phyloP scores from a whole-genome alignment of 768 basidiomycete genomes.

The Collybia sordida region DNA sequence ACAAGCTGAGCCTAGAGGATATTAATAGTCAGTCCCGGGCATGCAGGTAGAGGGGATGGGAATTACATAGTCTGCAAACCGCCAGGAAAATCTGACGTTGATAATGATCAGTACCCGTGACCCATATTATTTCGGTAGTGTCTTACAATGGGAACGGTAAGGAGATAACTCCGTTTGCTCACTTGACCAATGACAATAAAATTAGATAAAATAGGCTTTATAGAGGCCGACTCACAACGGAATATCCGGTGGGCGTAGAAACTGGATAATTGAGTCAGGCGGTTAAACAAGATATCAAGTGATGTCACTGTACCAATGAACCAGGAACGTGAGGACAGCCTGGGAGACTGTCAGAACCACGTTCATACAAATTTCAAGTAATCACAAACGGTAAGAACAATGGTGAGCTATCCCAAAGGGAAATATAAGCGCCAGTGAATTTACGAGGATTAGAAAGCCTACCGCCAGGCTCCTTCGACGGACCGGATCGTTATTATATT shows the following conservation, averaged over 20 bases:
- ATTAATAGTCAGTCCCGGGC: not conserved
- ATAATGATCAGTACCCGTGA: not conserved
- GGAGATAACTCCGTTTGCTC: constrained; percentile 21
- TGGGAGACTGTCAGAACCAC: not conserved
- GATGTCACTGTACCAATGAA: constrained; percentile 20
- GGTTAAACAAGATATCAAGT: not conserved
- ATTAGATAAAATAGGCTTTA: not conserved
- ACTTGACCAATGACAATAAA: constrained; percentile 12
- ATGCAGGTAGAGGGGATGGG: not conserved
- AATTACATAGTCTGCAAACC: constrained; percentile 20
- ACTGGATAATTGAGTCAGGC: constrained; percentile 7
- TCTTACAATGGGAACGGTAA: constrained; percentile 24
- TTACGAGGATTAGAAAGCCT: not conserved
- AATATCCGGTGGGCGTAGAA: constrained; percentile 26
- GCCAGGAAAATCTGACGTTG: constrained; percentile 20
- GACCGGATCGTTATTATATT: not conserved
- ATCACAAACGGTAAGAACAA: constrained; percentile 15
- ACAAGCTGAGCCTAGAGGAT: constrained; percentile 11
- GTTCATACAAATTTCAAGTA: not conserved
- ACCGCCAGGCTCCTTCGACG: constrained; percentile 10
- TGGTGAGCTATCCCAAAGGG: constrained; percentile 12
- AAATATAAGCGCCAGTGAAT: not conserved
- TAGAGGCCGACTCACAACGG: constrained; percentile 13
- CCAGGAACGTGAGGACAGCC: constrained; percentile 26
- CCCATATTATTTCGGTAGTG: too few relatives aligned